phyloP scores from a whole-genome alignment of 192 early-diverging fungal species.

The Linnemannia exigua region DNA sequence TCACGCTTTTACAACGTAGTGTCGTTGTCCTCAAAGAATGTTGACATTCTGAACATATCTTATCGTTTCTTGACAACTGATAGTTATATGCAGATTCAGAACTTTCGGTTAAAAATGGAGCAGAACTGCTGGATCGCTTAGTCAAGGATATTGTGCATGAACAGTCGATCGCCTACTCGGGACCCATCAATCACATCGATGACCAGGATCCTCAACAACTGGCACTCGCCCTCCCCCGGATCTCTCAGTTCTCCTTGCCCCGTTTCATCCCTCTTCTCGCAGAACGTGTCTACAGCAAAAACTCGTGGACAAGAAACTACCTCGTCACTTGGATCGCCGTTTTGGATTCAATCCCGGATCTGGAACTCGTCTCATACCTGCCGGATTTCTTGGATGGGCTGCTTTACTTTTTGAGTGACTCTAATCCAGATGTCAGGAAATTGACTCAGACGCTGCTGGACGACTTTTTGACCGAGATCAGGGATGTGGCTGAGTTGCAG shows the following conservation, averaged over 20 bases:
- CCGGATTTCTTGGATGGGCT: constrained; percentile 97
- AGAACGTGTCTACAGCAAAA: constrained; percentile 93
- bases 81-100: constrained; percentile 92
- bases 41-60: background rate
- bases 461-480: constrained; percentile 93
- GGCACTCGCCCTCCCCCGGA: constrained; percentile 65
- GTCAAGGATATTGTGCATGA: constrained; percentile 98
- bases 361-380: constrained; percentile 92
- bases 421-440: constrained; percentile 89
- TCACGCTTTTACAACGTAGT: background rate
- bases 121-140: constrained; percentile 93
- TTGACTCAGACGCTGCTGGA: constrained; percentile 85
- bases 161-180: constrained; percentile 81
- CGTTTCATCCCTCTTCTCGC: constrained; percentile 94
- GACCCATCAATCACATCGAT: constrained; percentile 46
- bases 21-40: no score
- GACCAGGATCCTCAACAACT: constrained; percentile 56
- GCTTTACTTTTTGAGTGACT: constrained; percentile 90
- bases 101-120: constrained; percentile 92
- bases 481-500: constrained; percentile 77
- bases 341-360: constrained; percentile 92
- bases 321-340: constrained; percentile 96
- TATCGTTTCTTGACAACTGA: background rate
- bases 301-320: constrained; percentile 91
- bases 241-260: constrained; percentile 89